Percentiles rank a stretch among this genome's conserved stretches.
These are phyloP conservation scores for Erysimum pusillum DNA, from an alignment of 441 rosid genomes.

Conservation along the genomic window DNA sequence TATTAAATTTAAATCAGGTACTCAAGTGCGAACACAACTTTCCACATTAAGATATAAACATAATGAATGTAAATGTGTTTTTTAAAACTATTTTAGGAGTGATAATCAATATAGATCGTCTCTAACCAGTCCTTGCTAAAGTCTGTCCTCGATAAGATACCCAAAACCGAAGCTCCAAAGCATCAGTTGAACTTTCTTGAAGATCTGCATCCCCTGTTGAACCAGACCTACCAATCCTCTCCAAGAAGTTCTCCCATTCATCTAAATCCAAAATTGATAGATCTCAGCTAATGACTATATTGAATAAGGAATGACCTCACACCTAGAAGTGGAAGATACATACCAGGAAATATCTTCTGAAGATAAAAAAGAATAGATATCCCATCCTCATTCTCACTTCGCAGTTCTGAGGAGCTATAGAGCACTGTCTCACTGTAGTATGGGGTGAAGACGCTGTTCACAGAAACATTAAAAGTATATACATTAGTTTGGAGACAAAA, in stretches of 20 bases:
- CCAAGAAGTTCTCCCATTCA: conserved; percentile 99
- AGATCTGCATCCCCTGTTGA: conserved; percentile 75
- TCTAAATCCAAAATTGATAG: conserved; percentile 52
- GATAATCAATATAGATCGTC: conserved; percentile 29
- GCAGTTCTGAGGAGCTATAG: conserved; percentile 92
- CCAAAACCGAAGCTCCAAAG: conserved; percentile 98
- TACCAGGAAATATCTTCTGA: conserved; percentile 99
- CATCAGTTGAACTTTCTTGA: conserved; percentile 79
- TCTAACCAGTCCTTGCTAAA: conserved; percentile 92
- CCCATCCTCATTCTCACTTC: conserved; percentile 98
- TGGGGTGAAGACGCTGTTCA: conserved; percentile 96
- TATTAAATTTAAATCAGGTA: conserved; percentile 24
- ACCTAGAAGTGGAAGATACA: conserved; percentile 38
- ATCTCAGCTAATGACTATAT: conserved; percentile 19
- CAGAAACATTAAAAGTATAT: conserved; percentile 29
- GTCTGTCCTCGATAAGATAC: conserved; percentile 97
- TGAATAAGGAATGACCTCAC: conserved; percentile 28
- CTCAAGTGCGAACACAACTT: conserved; percentile 15
- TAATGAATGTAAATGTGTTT: conserved; percentile 27
- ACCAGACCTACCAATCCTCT: conserved; percentile 82
- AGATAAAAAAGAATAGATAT: conserved; percentile 97
- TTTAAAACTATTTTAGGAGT: conserved; percentile 8
- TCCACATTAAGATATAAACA: conserved; percentile 25
- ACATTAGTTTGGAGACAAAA: conserved; percentile 28
- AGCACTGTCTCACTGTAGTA: conserved; percentile 99